phyloP scores from a whole-genome alignment of 345 rosid species.

The Corymbia maculata region DNA sequence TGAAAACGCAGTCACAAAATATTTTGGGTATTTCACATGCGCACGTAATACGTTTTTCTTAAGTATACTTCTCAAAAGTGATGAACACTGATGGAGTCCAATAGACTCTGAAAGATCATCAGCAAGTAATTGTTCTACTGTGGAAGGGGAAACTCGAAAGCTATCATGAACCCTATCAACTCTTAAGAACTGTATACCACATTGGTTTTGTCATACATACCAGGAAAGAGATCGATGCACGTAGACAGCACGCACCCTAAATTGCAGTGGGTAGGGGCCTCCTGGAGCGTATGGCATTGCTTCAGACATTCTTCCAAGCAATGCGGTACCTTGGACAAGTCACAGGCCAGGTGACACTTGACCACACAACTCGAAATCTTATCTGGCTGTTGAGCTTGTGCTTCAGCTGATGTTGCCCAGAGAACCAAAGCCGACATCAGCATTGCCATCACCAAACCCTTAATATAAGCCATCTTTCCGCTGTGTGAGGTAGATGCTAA shows the following conservation, averaged over 20 bases:
- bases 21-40: neutral
- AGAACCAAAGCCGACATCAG: neutral
- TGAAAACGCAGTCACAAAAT: neutral
- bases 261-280: neutral
- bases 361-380: neutral
- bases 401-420: neutral
- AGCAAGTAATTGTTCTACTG: neutral
- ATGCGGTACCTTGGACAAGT: neutral
- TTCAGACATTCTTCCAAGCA: neutral
- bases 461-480: neutral
- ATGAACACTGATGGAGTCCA: neutral
- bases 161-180: neutral
- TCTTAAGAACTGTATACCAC: neutral
- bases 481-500: neutral
- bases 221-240: neutral
- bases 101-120: neutral
- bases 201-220: neutral
- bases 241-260: neutral
- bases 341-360: neutral
- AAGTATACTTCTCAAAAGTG: neutral
- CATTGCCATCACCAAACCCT: neutral
- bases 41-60: neutral
- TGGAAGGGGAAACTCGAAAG: neutral
- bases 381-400: neutral
- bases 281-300: neutral